A percentile compares a stretch with the other conserved stretches of the same genome.
Evolutionary conservation across 129 eudicot species (phyloP).

Genomic region (Cynara cardunculus): DNA sequence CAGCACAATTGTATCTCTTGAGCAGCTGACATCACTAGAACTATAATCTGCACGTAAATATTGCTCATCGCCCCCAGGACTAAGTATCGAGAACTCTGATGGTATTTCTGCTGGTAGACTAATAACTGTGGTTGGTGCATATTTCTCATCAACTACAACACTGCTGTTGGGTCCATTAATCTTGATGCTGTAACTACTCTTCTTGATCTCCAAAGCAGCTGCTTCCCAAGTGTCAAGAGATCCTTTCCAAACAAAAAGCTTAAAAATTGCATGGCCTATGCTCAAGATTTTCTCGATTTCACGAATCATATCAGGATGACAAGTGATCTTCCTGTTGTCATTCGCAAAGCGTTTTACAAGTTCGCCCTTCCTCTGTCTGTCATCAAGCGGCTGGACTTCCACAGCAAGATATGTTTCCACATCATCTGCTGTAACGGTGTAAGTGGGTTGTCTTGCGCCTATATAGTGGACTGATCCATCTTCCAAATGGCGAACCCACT

Average conservation of each 20-base stretch:
- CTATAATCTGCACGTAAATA: slow-evolving; percentile 17
- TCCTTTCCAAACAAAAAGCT: slow-evolving; percentile 15
- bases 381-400: slow-evolving; percentile 54
- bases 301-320: slow-evolving; percentile 36
- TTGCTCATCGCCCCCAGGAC: slow-evolving; percentile 17
- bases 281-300: slow-evolving; percentile 20
- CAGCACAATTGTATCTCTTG: slow-evolving; percentile 37
- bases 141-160: slow-evolving; percentile 26
- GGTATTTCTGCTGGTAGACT: slow-evolving; percentile 24
- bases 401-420: slow-evolving; percentile 44
- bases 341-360: slow-evolving; percentile 39
- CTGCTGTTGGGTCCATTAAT: slow-evolving; percentile 13
- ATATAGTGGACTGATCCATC: slow-evolving; percentile 47
- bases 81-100: slow-evolving; percentile 26
- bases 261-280: slow-evolving; percentile 14
- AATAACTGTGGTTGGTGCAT: slow-evolving; percentile 14
- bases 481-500: slow-evolving; percentile 54
- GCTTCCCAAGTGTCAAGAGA: slow-evolving; percentile 28
- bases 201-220: slow-evolving; percentile 27
- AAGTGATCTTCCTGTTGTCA: slow-evolving; percentile 38
- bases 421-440: slow-evolving; percentile 41
- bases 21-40: slow-evolving; percentile 19
- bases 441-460: slow-evolving; percentile 44
- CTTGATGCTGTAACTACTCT: slow-evolving; percentile 24
- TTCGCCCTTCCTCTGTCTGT: slow-evolving; percentile 34